These are phyloP conservation scores for Pseudocercospora macadamiae DNA, from an alignment of 2,329 filamentous ascomycete species.

Conservation along the genomic window DNA sequence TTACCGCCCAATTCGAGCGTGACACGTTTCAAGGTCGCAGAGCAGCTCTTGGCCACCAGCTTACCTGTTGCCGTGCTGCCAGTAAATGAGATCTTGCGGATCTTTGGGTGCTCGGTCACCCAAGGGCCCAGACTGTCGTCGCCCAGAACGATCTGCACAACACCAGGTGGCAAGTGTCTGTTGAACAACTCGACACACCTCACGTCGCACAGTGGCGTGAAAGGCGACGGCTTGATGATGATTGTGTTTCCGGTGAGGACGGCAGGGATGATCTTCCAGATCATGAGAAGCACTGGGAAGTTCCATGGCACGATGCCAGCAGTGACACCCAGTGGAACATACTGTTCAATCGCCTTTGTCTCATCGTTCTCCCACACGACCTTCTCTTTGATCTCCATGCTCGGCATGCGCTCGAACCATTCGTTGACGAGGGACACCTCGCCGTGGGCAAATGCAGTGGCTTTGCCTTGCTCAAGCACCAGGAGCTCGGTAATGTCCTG, in stretches of 20 bases:
- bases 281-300: constrained; percentile 55
- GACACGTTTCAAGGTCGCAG: constrained; percentile 54
- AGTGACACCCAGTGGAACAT: constrained; percentile 25
- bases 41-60: constrained; percentile 78
- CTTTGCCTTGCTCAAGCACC: constrained; percentile 27
- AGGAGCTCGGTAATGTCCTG: constrained; percentile 22
- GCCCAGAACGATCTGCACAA: constrained; percentile 88
- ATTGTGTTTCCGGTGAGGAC: constrained; percentile 85
- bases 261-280: constrained; percentile 73
- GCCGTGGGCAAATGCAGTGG: constrained; percentile 21
- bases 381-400: constrained; percentile 25
- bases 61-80: constrained; percentile 85
- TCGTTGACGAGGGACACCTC: constrained; percentile 26
- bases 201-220: constrained; percentile 64
- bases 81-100: constrained; percentile 85
- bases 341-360: constrained; percentile 24
- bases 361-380: constrained; percentile 25
- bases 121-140: constrained; percentile 59
- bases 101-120: constrained; percentile 68
- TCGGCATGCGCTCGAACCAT: constrained; percentile 25
- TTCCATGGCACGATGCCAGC: constrained; percentile 45
- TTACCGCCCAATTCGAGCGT: constrained; percentile 91
- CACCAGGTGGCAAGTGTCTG: constrained; percentile 71
- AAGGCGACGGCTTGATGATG: constrained; percentile 89
- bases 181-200: constrained; percentile 83